A percentile compares a stretch with the other conserved stretches of the same genome.
Evolutionary conservation across 768 basidiomycete species (phyloP).

Genomic region (Vishniacozyma victoriae): DNA sequence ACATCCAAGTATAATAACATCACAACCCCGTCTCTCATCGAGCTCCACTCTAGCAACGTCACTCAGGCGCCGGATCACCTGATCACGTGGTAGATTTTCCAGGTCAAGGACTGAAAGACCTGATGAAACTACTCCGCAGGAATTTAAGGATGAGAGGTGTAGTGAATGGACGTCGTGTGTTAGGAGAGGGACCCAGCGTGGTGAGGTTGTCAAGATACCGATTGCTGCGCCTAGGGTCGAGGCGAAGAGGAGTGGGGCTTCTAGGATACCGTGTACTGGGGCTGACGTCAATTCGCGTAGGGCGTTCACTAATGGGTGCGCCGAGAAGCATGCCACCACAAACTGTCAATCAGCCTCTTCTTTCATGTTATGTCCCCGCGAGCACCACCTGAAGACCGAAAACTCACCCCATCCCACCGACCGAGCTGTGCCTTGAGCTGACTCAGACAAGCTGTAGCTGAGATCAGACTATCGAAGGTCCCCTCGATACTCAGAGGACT

Average conservation of each 20-base stretch:
- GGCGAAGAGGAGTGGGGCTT: conserved; percentile 23
- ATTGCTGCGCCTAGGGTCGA: conserved; percentile 14
- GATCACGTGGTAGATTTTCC: conserved; percentile 19
- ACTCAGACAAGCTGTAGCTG: conserved; percentile 17
- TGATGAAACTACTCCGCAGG: conserved; percentile 26
- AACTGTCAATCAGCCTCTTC: too few species aligned
- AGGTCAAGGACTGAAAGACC: conserved; percentile 31
- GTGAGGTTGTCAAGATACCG: conserved; percentile 34
- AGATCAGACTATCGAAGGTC: conserved; percentile 17
- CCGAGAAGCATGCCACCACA: too few species aligned
- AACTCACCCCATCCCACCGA: too few species aligned
- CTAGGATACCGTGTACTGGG: conserved; percentile 29
- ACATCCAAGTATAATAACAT: conserved; percentile 32
- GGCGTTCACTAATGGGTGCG: too few species aligned
- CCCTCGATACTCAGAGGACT: conserved; percentile 31
- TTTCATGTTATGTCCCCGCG: too few species aligned
- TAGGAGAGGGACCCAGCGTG: conserved; percentile 34
- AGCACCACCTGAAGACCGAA: too few species aligned
- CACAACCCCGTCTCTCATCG: conserved; percentile 11
- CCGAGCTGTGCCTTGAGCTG: conserved; percentile 17
- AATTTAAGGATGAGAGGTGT: conserved; percentile 10
- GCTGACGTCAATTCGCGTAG: conserved; percentile 24
- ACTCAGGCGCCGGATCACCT: conserved; percentile 11
- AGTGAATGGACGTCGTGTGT: conserved; percentile 21
- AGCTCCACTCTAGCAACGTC: conserved; percentile 11